phyloP scores from a whole-genome alignment of 805 yeast species.

The Barnettozyma siamensis region DNA sequence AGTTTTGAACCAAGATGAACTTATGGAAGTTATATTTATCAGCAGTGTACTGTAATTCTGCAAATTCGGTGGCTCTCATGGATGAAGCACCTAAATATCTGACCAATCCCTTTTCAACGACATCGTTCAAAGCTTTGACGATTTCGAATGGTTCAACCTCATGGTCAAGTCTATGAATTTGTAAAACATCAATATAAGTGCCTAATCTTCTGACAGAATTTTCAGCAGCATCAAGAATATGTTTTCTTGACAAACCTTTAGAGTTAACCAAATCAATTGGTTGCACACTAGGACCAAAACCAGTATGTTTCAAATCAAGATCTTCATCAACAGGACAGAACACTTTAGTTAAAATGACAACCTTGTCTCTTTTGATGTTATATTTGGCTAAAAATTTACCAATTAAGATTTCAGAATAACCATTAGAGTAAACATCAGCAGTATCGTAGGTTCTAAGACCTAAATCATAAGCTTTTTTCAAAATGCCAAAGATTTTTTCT shows the following conservation, averaged over 20 bases:
- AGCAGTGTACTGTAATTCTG: conserved; percentile 48
- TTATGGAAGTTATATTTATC: conserved; percentile 52
- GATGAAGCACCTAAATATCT: conserved; percentile 62
- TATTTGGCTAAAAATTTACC: conserved; percentile 50
- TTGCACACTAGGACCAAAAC: conserved; percentile 4
- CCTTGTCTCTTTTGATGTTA: conserved; percentile 46
- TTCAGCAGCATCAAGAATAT: conserved; percentile 37
- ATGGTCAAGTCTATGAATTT: conserved; percentile 50
- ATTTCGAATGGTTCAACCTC: conserved; percentile 42
- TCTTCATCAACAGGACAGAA: conserved; percentile 17
- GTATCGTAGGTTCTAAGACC: conserved; percentile 48
- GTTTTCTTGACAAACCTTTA: conserved; percentile 41
- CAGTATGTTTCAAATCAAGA: conserved; percentile 10
- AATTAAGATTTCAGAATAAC: conserved; percentile 42
- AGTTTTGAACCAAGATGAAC: conserved; percentile 55
- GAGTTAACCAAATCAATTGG: conserved; percentile 28
- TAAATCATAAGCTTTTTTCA: conserved; percentile 41
- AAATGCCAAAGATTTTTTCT: conserved; percentile 36
- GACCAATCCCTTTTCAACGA: conserved; percentile 39
- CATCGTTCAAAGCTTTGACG: conserved; percentile 51
- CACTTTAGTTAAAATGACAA: conserved; percentile 48
- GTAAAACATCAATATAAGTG: conserved; percentile 48
- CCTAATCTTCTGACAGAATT: conserved; percentile 42
- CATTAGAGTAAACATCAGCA: conserved; percentile 43
- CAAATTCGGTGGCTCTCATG: conserved; percentile 53